Evolutionary conservation across 1,284 basidiomycete genomes (phyloP).

Genomic region (Cerrena zonata): DNA sequence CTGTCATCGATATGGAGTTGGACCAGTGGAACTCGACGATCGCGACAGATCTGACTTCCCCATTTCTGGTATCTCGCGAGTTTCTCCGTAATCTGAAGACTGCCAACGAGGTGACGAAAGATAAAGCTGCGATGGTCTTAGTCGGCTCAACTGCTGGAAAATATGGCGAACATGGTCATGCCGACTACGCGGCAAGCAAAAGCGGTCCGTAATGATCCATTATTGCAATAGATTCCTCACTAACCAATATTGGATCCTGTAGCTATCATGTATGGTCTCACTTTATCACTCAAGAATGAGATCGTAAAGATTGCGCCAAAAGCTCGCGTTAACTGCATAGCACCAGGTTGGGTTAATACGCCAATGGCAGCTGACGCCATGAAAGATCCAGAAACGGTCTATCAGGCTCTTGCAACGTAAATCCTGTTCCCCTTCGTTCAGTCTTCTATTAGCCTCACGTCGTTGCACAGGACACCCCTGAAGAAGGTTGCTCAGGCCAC

Average conservation of each 20-base stretch:
- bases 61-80: constrained; percentile 62
- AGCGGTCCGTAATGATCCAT: constrained; percentile 37
- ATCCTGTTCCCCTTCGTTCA: constrained; percentile 20
- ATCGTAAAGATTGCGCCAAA: constrained; percentile 69
- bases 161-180: constrained; percentile 64
- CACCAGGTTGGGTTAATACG: constrained; percentile 68
- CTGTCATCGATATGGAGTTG: constrained; percentile 56
- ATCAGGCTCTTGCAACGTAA: constrained; percentile 60
- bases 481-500: constrained; percentile 61
- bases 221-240: background rate
- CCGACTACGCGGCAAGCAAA: constrained; percentile 58
- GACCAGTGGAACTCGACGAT: constrained; percentile 63
- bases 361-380: constrained; percentile 50
- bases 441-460: background rate
- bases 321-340: constrained; percentile 67
- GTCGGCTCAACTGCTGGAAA: constrained; percentile 72
- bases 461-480: constrained; percentile 50
- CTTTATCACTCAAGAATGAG: constrained; percentile 69
- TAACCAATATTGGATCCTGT: constrained; percentile 12
- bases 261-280: constrained; percentile 73
- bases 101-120: constrained; percentile 37
- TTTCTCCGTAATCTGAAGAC: constrained; percentile 47
- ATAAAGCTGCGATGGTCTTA: constrained; percentile 54
- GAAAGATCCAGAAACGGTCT: constrained; percentile 39
- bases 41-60: constrained; percentile 58